Evolutionary conservation across 768 basidiomycete genomes (phyloP).

Genomic region (Suillus weaverae): DNA sequence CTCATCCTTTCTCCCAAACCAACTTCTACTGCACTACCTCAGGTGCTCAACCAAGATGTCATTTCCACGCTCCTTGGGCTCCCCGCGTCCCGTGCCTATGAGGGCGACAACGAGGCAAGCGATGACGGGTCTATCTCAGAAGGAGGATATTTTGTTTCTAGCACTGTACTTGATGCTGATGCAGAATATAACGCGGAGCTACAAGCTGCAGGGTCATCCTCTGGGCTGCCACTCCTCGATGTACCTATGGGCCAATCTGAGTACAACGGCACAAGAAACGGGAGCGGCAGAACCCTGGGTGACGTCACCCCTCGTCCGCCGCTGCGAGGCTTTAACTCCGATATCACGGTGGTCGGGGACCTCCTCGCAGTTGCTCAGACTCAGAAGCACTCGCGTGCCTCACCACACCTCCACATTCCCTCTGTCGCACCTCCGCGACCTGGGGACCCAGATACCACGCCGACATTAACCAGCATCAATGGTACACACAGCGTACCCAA

Average conservation of each 20-base stretch:
- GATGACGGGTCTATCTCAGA: slow-evolving; percentile 38
- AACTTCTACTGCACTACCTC: slow-evolving; percentile 51
- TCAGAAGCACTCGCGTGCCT: slow-evolving; percentile 7
- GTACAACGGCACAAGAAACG: slow-evolving; percentile 18
- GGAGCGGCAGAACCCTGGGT: slow-evolving; percentile 25
- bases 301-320: slow-evolving; percentile 69
- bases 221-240: slow-evolving; percentile 36
- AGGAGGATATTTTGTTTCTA: slow-evolving; percentile 41
- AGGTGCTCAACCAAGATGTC: slow-evolving; percentile 71
- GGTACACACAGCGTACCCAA: slow-evolving; percentile 17
- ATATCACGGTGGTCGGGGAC: slow-evolving; percentile 31
- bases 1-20: slow-evolving; percentile 59
- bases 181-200: slow-evolving; percentile 28
- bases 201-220: slow-evolving; percentile 31
- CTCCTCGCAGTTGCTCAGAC: slow-evolving; percentile 25
- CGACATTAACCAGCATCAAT: slow-evolving; percentile 16
- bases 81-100: slow-evolving; percentile 41
- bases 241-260: slow-evolving; percentile 20
- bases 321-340: slow-evolving; percentile 35
- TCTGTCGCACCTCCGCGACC: slow-evolving; percentile 12
- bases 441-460: slow-evolving; percentile 4
- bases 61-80: slow-evolving; percentile 65
- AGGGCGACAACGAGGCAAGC: slow-evolving; percentile 57
- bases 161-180: slow-evolving; percentile 36
- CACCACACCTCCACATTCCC: slow-evolving; percentile 8